These are phyloP conservation scores for Colletotrichum simmondsii DNA, from an alignment of 2,329 filamentous ascomycete species.

Conservation along the genomic window DNA sequence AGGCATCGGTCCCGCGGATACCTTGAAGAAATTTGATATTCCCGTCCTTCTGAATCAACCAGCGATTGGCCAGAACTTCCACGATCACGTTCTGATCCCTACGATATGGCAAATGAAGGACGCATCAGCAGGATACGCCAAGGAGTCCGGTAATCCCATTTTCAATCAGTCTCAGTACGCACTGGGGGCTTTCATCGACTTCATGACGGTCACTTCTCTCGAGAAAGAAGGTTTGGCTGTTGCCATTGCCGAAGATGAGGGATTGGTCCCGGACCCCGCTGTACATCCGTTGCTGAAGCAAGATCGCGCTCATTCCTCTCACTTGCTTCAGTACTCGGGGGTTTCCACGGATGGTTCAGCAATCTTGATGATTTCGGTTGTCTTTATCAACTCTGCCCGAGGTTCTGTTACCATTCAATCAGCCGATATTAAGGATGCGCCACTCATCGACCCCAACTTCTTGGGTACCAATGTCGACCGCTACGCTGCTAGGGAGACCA, in stretches of 20 bases:
- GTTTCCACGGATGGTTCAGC: conserved; percentile 7
- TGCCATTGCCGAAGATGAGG: conserved; percentile 48
- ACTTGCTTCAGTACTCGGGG: conserved; percentile 10
- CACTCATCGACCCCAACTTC: conserved; percentile 44
- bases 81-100: conserved; percentile 38
- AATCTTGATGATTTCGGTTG: conserved; percentile 6
- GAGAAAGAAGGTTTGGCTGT: conserved; percentile 41
- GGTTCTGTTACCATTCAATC: conserved; percentile 41
- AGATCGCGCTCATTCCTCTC: conserved; percentile 13
- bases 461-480: conserved; percentile 42
- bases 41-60: background rate
- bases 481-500: conserved; percentile 38
- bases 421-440: conserved; percentile 34
- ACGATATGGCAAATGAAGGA: conserved; percentile 45
- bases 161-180: conserved; percentile 48
- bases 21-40: background rate
- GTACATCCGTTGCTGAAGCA: conserved; percentile 45
- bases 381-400: conserved; percentile 40
- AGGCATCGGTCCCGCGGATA: conserved; percentile 3
- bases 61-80: background rate
- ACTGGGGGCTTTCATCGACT: conserved; percentile 48
- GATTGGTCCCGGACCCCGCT: conserved; percentile 41
- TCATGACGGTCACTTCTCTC: conserved; percentile 45
- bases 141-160: conserved; percentile 46
- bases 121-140: conserved; percentile 43